These are phyloP conservation scores for Botrytis porri DNA, from an alignment of 2,329 filamentous ascomycete genomes.

Conservation along the genomic window DNA sequence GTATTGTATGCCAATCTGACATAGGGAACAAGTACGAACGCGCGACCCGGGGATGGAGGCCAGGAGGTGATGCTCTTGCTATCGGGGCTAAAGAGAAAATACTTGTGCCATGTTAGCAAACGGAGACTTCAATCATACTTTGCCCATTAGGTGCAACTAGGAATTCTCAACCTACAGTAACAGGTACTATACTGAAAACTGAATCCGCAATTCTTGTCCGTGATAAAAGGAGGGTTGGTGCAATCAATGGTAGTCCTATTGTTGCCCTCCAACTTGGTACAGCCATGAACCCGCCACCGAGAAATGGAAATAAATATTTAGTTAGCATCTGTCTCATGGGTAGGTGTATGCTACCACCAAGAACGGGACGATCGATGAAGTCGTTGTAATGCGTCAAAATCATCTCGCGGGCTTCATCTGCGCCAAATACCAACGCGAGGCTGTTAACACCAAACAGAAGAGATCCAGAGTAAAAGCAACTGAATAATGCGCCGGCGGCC, in stretches of 20 bases:
- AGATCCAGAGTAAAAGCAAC: constrained; percentile 50
- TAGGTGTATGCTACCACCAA: constrained; percentile 3
- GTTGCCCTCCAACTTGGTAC: constrained; percentile 27
- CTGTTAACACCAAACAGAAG: constrained; percentile 59
- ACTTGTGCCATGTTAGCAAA: constrained; percentile 28
- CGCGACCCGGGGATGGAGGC: constrained; percentile 61
- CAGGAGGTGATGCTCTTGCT: constrained; percentile 30
- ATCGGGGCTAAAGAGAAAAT: constrained; percentile 30
- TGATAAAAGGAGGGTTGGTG: constrained; percentile 64
- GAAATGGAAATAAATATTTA: constrained; percentile 31
- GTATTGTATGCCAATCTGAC: constrained; percentile 61
- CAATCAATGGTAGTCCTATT: constrained; percentile 64
- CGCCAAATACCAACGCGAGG: constrained; percentile 64
- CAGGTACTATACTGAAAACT: constrained; percentile 38
- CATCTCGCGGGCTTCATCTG: constrained; percentile 49
- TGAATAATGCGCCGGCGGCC: constrained; percentile 35
- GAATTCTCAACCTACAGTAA: constrained; percentile 32
- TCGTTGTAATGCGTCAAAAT: constrained; percentile 18
- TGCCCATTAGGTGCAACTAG: background rate
- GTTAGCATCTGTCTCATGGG: background rate
- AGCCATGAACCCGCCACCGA: constrained; percentile 23
- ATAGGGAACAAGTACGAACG: constrained; percentile 65
- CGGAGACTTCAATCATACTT: background rate
- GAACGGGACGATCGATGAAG: constrained; percentile 2
- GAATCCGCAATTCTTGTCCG: constrained; percentile 60